Percentiles rank a stretch among this genome's conserved stretches.
Conservation (phyloP, 768 basidiomycete genomes). For the Xerocomellus chrysenteron region DNA sequence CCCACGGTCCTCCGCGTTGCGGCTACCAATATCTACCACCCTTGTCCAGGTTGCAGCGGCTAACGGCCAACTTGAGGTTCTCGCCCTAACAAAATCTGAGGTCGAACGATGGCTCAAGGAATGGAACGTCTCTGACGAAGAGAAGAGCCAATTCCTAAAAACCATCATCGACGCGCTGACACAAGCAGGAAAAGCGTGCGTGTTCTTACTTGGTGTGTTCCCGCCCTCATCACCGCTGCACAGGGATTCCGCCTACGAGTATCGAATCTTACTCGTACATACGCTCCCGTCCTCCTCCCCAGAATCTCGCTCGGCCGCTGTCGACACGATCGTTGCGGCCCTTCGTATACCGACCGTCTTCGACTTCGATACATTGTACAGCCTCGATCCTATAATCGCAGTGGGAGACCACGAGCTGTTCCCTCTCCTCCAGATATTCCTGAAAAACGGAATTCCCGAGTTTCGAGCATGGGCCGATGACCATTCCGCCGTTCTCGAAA, state of each 20-base stretch:
- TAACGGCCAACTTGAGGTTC: slow-evolving; percentile 60
- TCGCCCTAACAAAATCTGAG: slow-evolving; percentile 57
- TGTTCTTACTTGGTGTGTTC: slow-evolving; percentile 9
- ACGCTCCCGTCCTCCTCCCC: slow-evolving; percentile 57
- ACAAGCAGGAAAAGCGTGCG: slow-evolving; percentile 61
- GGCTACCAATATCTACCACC: slow-evolving; percentile 59
- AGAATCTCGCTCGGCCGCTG: slow-evolving; percentile 50
- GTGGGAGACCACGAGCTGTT: slow-evolving; percentile 71
- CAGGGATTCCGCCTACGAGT: slow-evolving; percentile 65
- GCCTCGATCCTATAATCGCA: slow-evolving; percentile 66
- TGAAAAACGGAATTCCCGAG: slow-evolving; percentile 60
- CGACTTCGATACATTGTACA: slow-evolving; percentile 80
- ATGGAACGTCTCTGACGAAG: slow-evolving; percentile 63
- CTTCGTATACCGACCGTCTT: slow-evolving; percentile 66
- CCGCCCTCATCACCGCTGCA: neutral
- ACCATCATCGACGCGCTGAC: slow-evolving; percentile 57
- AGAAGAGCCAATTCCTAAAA: slow-evolving; percentile 67
- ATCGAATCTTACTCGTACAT: slow-evolving; percentile 58
- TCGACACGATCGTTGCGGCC: slow-evolving; percentile 61
- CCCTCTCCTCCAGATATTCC: slow-evolving; percentile 72
- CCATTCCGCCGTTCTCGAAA: slow-evolving; percentile 49
- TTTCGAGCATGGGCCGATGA: slow-evolving; percentile 58
- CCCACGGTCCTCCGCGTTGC: slow-evolving; percentile 63
- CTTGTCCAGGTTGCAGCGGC: slow-evolving; percentile 59
- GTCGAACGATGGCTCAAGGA: slow-evolving; percentile 79